Percentiles rank a stretch among this genome's conserved stretches.
phyloP scores from a whole-genome alignment of 139 green algal genomes.

The Coelastrella sp. region DNA sequence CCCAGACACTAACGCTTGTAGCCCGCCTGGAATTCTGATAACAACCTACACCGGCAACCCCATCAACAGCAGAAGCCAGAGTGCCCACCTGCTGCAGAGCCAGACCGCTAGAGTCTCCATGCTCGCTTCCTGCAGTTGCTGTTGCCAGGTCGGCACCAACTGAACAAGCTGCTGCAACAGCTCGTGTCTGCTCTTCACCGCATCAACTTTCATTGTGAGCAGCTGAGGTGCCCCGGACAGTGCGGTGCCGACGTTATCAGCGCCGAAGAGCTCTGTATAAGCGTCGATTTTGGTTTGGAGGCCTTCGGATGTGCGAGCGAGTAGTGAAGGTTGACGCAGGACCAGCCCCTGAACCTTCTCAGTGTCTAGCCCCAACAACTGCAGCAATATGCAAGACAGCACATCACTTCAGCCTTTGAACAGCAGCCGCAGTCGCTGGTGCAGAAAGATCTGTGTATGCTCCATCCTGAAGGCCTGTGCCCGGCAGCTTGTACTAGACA shows the following conservation, averaged over 20 bases:
- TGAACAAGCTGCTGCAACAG: slow-evolving; percentile 34
- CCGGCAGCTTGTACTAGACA: too few relatives aligned
- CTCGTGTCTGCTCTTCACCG: slow-evolving; percentile 23
- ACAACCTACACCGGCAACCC: too few relatives aligned
- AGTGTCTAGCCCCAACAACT: slow-evolving; percentile 32
- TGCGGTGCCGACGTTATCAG: background rate
- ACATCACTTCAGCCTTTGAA: background rate
- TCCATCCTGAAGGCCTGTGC: too few relatives aligned
- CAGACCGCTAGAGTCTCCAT: slow-evolving; percentile 41
- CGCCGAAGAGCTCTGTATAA: slow-evolving; percentile 35
- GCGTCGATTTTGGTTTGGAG: slow-evolving; percentile 40
- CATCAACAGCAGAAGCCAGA: background rate
- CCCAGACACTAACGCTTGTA: too few relatives aligned
- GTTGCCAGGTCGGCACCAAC: slow-evolving; percentile 11
- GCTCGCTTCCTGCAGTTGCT: slow-evolving; percentile 31
- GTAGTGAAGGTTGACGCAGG: slow-evolving; percentile 46
- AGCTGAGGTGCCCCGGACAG: slow-evolving; percentile 43
- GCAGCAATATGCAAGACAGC: background rate
- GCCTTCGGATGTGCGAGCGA: slow-evolving; percentile 28
- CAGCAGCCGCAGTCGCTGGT: background rate
- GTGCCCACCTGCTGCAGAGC: slow-evolving; percentile 42
- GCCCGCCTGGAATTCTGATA: too few relatives aligned
- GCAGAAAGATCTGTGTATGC: background rate
- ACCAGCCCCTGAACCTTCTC: background rate
- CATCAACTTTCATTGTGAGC: slow-evolving; percentile 43